phyloP scores from a whole-genome alignment of 441 rosid species.

The Euphorbia schlechtendalii region DNA sequence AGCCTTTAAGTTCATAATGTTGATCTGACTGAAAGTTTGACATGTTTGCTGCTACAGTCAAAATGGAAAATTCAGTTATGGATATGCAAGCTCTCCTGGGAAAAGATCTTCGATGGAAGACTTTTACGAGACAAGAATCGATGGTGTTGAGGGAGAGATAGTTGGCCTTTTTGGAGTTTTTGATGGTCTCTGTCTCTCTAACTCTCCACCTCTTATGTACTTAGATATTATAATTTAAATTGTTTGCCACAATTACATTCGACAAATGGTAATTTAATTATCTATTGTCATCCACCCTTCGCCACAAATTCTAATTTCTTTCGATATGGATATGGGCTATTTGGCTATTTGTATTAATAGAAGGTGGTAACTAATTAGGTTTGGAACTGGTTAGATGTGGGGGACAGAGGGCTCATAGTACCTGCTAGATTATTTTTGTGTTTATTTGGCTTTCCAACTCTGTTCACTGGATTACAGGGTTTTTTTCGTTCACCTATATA shows the following conservation, averaged over 20 bases:
- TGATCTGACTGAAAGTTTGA: constrained; percentile 13
- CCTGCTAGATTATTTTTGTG: not conserved
- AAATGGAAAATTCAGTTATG: constrained; percentile 90
- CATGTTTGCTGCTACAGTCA: constrained; percentile 51
- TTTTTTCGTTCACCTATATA: too few species aligned
- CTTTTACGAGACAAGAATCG: constrained; percentile 88
- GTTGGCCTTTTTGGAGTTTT: constrained; percentile 98
- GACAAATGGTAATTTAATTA: not conserved
- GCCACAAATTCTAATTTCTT: not conserved
- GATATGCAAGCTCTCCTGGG: constrained; percentile 98
- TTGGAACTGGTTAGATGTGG: not conserved
- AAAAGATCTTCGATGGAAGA: constrained; percentile 99
- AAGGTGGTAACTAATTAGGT: not conserved
- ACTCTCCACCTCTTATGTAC: constrained; percentile 1
- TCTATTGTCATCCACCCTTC: not conserved
- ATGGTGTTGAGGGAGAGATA: constrained; percentile 82
- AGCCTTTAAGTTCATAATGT: constrained; percentile 1
- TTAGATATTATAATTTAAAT: not conserved
- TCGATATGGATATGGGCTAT: not conserved
- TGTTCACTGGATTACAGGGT: constrained; percentile 3
- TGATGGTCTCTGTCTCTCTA: constrained; percentile 53
- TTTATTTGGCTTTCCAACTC: constrained; percentile 3
- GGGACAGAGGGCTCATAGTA: not conserved
- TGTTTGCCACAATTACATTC: not conserved
- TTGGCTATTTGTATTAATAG: not conserved